A percentile compares a stretch with the other conserved stretches of the same genome.
phyloP scores from a whole-genome alignment of 108 stramenopile species.

The Cyclotella choctawhatcheeana region DNA sequence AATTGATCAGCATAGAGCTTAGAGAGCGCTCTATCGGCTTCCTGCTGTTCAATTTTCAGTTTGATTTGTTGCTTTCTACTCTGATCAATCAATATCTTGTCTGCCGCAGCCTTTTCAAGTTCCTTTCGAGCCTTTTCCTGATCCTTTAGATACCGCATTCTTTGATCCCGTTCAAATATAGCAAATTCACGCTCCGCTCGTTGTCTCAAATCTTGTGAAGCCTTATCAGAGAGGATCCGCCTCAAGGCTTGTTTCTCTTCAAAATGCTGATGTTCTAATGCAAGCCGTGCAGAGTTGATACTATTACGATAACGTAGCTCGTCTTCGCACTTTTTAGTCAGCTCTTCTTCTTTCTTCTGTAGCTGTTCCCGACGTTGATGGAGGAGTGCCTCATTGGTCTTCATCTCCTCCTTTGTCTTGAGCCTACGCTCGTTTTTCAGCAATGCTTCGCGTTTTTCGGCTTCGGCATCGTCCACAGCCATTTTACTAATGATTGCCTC shows the following conservation, averaged over 20 bases:
- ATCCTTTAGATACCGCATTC: slow-evolving; percentile 44
- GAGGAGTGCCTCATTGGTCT: slow-evolving; percentile 31
- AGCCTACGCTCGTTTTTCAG: slow-evolving; percentile 33
- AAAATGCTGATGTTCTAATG: slow-evolving; percentile 63
- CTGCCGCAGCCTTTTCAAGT: slow-evolving; percentile 21
- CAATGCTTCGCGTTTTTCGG: slow-evolving; percentile 27
- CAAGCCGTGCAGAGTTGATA: slow-evolving; percentile 55
- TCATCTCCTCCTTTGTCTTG: slow-evolving; percentile 50
- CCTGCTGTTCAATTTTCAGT: slow-evolving; percentile 31
- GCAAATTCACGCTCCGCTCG: slow-evolving; percentile 50
- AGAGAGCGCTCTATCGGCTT: slow-evolving; percentile 35
- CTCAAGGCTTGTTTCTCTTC: slow-evolving; percentile 56
- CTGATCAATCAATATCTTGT: slow-evolving; percentile 34
- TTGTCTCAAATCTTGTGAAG: slow-evolving; percentile 62
- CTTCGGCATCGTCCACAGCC: slow-evolving; percentile 32
- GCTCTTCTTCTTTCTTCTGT: slow-evolving; percentile 38
- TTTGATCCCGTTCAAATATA: slow-evolving; percentile 55
- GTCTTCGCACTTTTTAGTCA: slow-evolving; percentile 48
- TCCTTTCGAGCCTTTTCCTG: slow-evolving; percentile 25
- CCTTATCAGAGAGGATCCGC: slow-evolving; percentile 64
- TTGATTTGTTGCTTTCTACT: slow-evolving; percentile 49
- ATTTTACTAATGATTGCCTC: slow-evolving; percentile 48
- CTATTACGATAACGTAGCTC: slow-evolving; percentile 57
- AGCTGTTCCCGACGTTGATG: slow-evolving; percentile 37
- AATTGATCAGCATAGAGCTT: slow-evolving; percentile 44